Conservation (phyloP, 2,329 filamentous ascomycete genomes). For the Fusarium veterinarium region DNA sequence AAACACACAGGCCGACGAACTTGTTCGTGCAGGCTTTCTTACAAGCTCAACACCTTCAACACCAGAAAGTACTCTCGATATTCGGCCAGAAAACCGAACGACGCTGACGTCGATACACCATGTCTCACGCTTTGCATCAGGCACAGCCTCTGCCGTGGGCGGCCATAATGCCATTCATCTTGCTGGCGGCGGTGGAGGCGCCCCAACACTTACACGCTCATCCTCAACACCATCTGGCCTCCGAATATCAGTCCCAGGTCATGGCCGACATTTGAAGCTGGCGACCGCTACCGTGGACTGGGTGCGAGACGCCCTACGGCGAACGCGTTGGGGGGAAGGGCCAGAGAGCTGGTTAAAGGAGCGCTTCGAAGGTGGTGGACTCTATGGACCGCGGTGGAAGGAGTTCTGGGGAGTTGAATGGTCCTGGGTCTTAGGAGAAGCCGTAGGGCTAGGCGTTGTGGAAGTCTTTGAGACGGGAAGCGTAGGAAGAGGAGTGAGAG, state of each 20-base stretch:
- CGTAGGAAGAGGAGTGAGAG: slow-evolving; percentile 74
- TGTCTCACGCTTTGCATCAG: slow-evolving; percentile 74
- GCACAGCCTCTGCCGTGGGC: slow-evolving; percentile 75
- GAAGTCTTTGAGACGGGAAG: slow-evolving; percentile 81
- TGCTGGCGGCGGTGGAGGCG: slow-evolving; percentile 67
- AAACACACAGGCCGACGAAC: slow-evolving; percentile 61
- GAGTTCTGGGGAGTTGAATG: slow-evolving; percentile 76
- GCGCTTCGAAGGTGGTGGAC: slow-evolving; percentile 74
- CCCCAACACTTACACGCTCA: slow-evolving; percentile 45
- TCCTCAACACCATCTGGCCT: slow-evolving; percentile 46
- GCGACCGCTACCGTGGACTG: slow-evolving; percentile 70
- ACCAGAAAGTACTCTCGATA: slow-evolving; percentile 54
- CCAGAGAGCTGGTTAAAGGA: slow-evolving; percentile 72
- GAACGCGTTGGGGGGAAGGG: slow-evolving; percentile 71
- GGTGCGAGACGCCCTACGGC: slow-evolving; percentile 67
- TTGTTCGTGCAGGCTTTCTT: slow-evolving; percentile 76
- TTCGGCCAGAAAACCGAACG: slow-evolving; percentile 64
- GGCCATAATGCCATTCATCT: slow-evolving; percentile 73
- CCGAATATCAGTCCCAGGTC: slow-evolving; percentile 73
- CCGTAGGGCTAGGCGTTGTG: slow-evolving; percentile 74
- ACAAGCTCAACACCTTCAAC: slow-evolving; percentile 57
- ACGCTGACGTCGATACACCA: slow-evolving; percentile 70
- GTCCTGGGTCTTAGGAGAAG: slow-evolving; percentile 78
- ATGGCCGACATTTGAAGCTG: slow-evolving; percentile 75
- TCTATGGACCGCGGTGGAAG: slow-evolving; percentile 66